These are phyloP conservation scores for Flaveria linearis DNA, from an alignment of 129 eudicot genomes.

Conservation along the genomic window DNA sequence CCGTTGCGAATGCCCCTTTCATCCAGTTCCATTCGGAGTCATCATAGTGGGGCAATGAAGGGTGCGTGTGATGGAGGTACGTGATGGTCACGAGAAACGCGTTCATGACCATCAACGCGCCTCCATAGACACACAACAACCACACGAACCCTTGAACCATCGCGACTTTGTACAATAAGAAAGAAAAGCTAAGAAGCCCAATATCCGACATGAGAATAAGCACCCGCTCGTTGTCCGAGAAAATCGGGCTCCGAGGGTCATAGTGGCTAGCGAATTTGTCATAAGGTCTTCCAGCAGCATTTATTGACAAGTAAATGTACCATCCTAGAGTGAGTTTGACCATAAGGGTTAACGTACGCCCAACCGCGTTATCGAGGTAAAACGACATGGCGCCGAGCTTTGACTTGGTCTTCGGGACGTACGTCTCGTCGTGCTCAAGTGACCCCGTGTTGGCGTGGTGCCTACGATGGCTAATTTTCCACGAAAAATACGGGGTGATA, in stretches of 20 bases:
- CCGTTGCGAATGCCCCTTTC: constrained; percentile 54
- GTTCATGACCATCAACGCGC: constrained; percentile 50
- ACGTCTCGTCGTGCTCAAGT: constrained; percentile 47
- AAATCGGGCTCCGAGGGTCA: constrained; percentile 51
- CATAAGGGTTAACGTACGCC: constrained; percentile 37
- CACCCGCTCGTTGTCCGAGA: constrained; percentile 42
- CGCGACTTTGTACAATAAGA: constrained; percentile 34
- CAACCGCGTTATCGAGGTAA: constrained; percentile 46
- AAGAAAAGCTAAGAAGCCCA: constrained; percentile 38
- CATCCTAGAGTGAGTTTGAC: constrained; percentile 45
- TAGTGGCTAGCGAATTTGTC: constrained; percentile 55
- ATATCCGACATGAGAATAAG: constrained; percentile 47
- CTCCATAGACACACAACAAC: constrained; percentile 51
- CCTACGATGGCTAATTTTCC: constrained; percentile 57
- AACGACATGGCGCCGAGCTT: constrained; percentile 13
- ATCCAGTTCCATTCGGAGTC: constrained; percentile 62
- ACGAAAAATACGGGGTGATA: constrained; percentile 50
- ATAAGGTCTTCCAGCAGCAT: constrained; percentile 50
- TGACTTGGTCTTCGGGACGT: constrained; percentile 28
- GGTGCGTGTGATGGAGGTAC: constrained; percentile 58
- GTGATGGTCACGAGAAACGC: constrained; percentile 54
- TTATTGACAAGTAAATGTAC: constrained; percentile 31
- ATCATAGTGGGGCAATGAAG: constrained; percentile 53
- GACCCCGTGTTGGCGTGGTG: constrained; percentile 60
- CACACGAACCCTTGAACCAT: constrained; percentile 42